These are phyloP conservation scores for Astragalus glycyphyllos DNA, from an alignment of 306 rosid genomes.

Conservation along the genomic window DNA sequence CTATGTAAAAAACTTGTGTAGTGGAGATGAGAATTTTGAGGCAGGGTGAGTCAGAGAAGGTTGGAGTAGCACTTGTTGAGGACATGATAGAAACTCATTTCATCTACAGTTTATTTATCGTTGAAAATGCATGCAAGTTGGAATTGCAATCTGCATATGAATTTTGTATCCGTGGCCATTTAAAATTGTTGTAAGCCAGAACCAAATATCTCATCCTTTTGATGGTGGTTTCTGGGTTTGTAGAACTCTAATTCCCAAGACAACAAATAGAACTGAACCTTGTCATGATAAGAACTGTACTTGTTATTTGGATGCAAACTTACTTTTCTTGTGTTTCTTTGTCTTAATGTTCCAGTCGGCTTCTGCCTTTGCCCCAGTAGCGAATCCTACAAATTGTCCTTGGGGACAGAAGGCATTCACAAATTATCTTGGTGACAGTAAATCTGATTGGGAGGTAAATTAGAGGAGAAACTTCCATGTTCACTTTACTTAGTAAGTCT, in stretches of 20 bases:
- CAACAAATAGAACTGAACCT: neutral
- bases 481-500: neutral
- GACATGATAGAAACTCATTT: neutral
- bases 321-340: neutral
- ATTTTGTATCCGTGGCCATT: neutral
- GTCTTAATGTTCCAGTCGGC: constrained; percentile 66
- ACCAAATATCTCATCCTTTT: constrained; percentile 23
- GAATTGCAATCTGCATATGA: neutral
- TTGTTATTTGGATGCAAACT: constrained; percentile 31
- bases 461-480: constrained; percentile 27
- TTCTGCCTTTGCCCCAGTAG: constrained; percentile 88
- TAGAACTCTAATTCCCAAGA: constrained; percentile 1
- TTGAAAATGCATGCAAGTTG: constrained; percentile 18
- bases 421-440: constrained; percentile 80
- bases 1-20: neutral
- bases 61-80: constrained; percentile 10
- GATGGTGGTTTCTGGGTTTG: neutral
- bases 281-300: constrained; percentile 20
- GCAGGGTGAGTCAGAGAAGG: neutral
- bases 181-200: constrained; percentile 16
- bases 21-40: neutral
- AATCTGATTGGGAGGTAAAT: constrained; percentile 89
- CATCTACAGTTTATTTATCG: constrained; percentile 14
- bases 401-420: constrained; percentile 98
- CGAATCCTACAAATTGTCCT: constrained; percentile 80